Base-by-base conservation (phyloP, 345 rosid species). In the Theobroma cacao region DNA sequence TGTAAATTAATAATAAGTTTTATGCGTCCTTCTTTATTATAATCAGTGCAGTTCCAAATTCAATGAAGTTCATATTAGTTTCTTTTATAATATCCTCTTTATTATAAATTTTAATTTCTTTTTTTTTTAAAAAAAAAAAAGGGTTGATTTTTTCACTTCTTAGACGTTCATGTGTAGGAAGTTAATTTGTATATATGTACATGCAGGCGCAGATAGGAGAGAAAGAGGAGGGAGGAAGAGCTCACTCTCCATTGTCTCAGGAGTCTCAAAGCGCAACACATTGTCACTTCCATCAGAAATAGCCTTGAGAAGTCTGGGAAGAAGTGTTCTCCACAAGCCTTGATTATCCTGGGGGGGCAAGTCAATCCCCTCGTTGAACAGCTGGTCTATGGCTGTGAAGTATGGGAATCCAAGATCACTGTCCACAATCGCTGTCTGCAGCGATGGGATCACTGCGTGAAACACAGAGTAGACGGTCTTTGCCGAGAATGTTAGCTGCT, bases 221-320 rank as follows among this genome's bases (percentile, higher is more conserved):
- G n/a, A 45, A 5, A 17, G 22, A 18, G 56, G n/a, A 12, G 61
- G 3, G 47, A 68, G 18, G 17, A 55, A 1, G 14, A 41, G 8
- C 85, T 67, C 70, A 93, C 98, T 84, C 0, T 72, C 69, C 75
- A 90, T 43, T 0, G 93, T 78, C 0, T 83, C 77, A 0, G 98
- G 98, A 11, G 86, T 30, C 50, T 91, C 87, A 43, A 91, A 95
- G 52, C 80, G 88, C 82, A 93, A 75, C 52, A 88, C 65, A 55
- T 88, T 84, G 33, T 84, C 82, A 6, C 87, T 26, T 7, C 80
- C 72, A n/a, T 88, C 85, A 5, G 72, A 18, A 66, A 85, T 36
- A n/a, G 77, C 83, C 85, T 86, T 91, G 58, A 91, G 31, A 17
- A 95, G 85, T 62, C 90, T 82, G 0, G 98, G 97, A 14, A 95